Conservation (phyloP, 768 basidiomycete genomes). For the Mycena galopus region DNA sequence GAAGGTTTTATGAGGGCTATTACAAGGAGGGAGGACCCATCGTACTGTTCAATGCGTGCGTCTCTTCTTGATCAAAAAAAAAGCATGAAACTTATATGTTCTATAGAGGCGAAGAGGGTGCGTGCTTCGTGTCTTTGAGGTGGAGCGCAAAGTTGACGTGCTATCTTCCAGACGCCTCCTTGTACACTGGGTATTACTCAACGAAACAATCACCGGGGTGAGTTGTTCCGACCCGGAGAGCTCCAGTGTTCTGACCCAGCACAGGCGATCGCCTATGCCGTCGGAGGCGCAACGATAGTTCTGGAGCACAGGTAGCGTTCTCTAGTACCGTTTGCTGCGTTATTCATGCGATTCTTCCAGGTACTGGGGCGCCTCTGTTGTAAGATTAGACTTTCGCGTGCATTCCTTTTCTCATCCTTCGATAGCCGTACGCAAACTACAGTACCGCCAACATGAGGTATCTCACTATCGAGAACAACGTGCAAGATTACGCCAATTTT, state of each 20-base stretch:
- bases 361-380: conserved; percentile 33
- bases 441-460: conserved; percentile 47
- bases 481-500: conserved; percentile 65
- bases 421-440: conserved; percentile 31
- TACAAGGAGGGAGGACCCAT: conserved; percentile 48
- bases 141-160: too few species aligned
- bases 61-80: neutral
- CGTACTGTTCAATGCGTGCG: conserved; percentile 29
- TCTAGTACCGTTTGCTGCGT: neutral
- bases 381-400: neutral
- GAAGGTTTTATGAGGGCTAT: conserved; percentile 58
- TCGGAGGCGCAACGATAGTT: conserved; percentile 29
- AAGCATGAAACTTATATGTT: neutral
- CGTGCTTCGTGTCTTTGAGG: neutral
- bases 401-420: neutral
- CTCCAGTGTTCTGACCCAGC: neutral
- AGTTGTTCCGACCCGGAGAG: neutral
- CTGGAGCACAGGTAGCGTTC: conserved; percentile 28
- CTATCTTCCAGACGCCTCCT: conserved; percentile 20
- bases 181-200: conserved; percentile 31
- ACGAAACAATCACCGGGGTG: conserved; percentile 29
- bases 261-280: conserved; percentile 28
- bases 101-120: conserved; percentile 26
- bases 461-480: conserved; percentile 65
- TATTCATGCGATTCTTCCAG: neutral